Evolutionary conservation across 148 eudicot genomes (phyloP), one percentile per base, ranked within the genome.

Genomic region (Dianthus caryophyllus): DNA sequence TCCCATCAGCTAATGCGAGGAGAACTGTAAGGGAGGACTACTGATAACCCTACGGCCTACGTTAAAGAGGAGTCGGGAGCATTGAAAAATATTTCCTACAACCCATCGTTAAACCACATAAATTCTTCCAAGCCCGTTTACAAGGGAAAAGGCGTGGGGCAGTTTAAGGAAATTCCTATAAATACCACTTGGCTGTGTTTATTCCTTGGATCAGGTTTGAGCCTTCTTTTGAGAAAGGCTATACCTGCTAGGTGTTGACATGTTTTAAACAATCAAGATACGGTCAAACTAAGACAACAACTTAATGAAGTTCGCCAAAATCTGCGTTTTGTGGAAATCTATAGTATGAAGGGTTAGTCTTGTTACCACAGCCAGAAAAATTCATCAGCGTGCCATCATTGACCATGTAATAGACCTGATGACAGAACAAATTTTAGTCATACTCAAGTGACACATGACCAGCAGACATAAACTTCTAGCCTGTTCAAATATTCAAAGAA

Each of bases 371-470:
- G 65, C 99, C 99, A 4, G 96, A 83, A 77, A 77, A 95, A 76
- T 95, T 90, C 75, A 95, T 67, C 80, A 90, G 65, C 80, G 78
- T 76, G 62, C 83, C 87, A 73, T 75, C 77, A 65, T 90, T 88
- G 64, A 88, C 71, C 93, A 95, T 90, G 93, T 90, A 95, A 84
- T 95, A 95, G 63, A 88, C 84, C 99, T 95, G 79, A 65, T 80
- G 22, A 48, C 51, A 63, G 14, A 52, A 59, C 18, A 64, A 31
- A 7, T 43, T n/a, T 44, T 15, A 31, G 33, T 71, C 61, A 51
- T 55, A 36, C 22, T 21, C 59, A 63, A 63, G 22, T 14, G 36
- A 63, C 21, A 63, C 26, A 44, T 43, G 51, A 11, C 20, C 51
- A 30, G 46, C 46, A 44, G 12, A 46, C 36, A 63, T 9, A 17